Percentiles rank a stretch among this genome's conserved stretches.
Evolutionary conservation across 495 filamentous ascomycete genomes (phyloP).

Genomic region (Podospora sp.): DNA sequence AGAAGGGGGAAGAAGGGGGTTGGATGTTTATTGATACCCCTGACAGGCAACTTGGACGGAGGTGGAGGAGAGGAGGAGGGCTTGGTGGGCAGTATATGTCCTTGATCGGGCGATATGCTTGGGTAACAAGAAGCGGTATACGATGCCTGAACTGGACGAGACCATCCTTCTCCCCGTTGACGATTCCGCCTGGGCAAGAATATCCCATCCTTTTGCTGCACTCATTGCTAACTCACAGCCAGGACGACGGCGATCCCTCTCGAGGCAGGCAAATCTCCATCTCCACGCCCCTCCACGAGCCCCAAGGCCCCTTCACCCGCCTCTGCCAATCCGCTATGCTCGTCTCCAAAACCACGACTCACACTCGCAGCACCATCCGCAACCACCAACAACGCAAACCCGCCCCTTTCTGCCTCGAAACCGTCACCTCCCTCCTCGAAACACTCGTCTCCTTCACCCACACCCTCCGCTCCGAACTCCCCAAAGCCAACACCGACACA

Average conservation of each 20-base stretch:
- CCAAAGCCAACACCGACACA: background rate
- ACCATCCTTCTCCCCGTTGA: conserved; percentile 46
- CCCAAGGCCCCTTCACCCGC: conserved; percentile 42
- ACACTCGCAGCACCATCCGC: conserved; percentile 24
- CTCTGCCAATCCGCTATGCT: conserved; percentile 42
- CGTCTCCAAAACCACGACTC: conserved; percentile 31
- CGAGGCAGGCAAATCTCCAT: conserved; percentile 19
- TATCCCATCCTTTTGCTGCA: conserved; percentile 4
- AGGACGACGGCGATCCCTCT: conserved; percentile 38
- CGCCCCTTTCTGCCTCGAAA: conserved; percentile 18
- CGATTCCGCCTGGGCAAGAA: conserved; percentile 48
- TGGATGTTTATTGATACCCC: too few species aligned
- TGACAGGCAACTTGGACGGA: conserved; percentile 49
- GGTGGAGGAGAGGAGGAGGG: conserved; percentile 50
- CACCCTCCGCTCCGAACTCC: conserved; percentile 21
- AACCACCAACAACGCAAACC: conserved; percentile 9
- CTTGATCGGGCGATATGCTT: conserved; percentile 51
- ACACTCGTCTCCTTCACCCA: conserved; percentile 21
- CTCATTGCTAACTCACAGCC: background rate
- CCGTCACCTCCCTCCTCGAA: conserved; percentile 17
- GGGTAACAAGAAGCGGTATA: conserved; percentile 46
- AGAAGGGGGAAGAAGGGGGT: too few species aligned
- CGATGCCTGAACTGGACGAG: conserved; percentile 45
- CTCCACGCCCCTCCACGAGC: conserved; percentile 27
- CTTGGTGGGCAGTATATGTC: conserved; percentile 57